These are phyloP conservation scores for Lipomyces yarrowii DNA, from an alignment of 1,139 yeast genomes.

Conservation along the genomic window DNA sequence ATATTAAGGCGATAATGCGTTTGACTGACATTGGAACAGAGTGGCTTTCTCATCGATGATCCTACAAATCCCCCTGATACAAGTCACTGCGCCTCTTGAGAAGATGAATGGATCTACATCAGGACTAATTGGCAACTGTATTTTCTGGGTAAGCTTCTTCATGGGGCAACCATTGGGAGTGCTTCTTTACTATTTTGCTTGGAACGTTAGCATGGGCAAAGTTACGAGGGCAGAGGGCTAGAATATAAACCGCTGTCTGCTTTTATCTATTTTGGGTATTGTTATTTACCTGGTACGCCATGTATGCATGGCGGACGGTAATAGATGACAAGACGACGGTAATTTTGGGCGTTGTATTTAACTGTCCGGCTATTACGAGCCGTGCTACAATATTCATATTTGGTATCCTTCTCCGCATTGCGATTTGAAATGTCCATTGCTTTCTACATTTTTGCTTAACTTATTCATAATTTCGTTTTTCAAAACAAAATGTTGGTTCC, in stretches of 20 bases:
- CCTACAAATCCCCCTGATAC: conserved; percentile 48
- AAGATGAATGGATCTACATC: conserved; percentile 46
- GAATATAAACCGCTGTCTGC: background rate
- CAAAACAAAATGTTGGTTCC: background rate
- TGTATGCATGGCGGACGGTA: background rate
- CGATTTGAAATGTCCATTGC: background rate
- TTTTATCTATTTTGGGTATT: background rate
- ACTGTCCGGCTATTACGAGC: background rate
- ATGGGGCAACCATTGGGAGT: conserved; percentile 52
- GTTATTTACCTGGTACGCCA: background rate
- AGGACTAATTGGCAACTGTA: conserved; percentile 47
- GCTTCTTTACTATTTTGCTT: conserved; percentile 49
- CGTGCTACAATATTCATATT: background rate
- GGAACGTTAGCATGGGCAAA: conserved; percentile 44
- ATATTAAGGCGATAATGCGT: background rate
- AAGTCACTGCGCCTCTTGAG: conserved; percentile 48
- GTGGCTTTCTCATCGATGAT: conserved; percentile 50
- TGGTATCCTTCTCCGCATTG: background rate
- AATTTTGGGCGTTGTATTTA: background rate
- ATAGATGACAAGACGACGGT: background rate
- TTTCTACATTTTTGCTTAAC: background rate
- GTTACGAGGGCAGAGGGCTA: background rate
- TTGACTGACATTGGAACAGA: background rate
- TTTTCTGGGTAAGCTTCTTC: conserved; percentile 51
- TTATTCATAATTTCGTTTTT: background rate